Conservation (phyloP, 148 eudicot genomes). For the Vaccinium myrtillus region DNA sequence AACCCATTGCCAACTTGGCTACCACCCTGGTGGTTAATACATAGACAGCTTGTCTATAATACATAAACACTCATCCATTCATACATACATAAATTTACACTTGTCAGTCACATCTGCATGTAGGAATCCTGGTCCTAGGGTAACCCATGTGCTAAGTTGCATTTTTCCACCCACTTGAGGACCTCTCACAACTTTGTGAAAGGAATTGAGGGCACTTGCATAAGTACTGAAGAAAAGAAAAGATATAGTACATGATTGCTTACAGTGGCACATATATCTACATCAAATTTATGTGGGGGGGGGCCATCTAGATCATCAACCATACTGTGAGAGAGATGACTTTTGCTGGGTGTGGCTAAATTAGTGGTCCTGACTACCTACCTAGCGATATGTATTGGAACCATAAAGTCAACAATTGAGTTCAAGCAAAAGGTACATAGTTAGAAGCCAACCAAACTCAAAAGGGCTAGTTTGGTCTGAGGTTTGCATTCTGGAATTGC, state of each 20-base stretch:
- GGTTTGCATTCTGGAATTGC: background rate
- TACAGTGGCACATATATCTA: background rate
- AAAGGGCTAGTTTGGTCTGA: background rate
- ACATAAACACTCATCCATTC: background rate
- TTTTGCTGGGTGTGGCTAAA: background rate
- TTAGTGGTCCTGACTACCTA: background rate
- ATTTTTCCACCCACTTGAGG: slow-evolving; percentile 13
- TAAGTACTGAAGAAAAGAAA: background rate
- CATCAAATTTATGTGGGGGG: background rate
- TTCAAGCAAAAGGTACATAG: background rate
- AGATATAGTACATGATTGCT: background rate
- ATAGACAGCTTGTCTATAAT: background rate
- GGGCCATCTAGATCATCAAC: background rate
- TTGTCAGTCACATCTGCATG: background rate
- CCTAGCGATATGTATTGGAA: background rate
- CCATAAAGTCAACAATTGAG: background rate
- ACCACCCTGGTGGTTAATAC: background rate
- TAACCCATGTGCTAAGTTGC: background rate
- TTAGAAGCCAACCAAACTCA: slow-evolving; percentile 9
- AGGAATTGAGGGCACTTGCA: background rate
- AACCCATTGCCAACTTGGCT: no score
- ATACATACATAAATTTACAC: background rate
- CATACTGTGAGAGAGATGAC: background rate
- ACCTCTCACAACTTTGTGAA: background rate
- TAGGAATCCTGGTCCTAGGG: background rate